Evolutionary conservation across 1,139 yeast species (phyloP).

Genomic region (Suhomyces ambrosiae): DNA sequence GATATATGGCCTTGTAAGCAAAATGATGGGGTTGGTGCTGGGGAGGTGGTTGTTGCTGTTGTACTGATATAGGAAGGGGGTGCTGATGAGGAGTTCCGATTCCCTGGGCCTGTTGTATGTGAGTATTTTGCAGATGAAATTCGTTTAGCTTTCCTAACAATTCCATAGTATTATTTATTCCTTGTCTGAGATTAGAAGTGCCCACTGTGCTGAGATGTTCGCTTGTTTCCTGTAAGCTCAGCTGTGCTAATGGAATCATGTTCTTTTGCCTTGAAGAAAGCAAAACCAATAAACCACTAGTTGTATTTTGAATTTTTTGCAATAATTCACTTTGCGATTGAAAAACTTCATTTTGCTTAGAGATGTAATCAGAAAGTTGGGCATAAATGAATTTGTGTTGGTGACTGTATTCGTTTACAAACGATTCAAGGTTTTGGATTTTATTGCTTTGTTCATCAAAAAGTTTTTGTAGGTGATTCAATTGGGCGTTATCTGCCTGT

Average conservation of each 20-base stretch:
- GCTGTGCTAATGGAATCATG: constrained; percentile 22
- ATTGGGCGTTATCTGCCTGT: too few relatives aligned
- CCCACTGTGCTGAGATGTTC: constrained; percentile 14
- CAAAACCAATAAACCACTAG: constrained; percentile 25
- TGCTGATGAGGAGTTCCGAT: constrained; percentile 3
- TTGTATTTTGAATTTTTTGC: constrained; percentile 23
- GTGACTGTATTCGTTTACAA: constrained; percentile 18
- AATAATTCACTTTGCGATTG: constrained; percentile 24
- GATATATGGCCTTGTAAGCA: constrained; percentile 3
- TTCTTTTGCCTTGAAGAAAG: constrained; percentile 21
- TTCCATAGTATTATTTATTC: constrained; percentile 21
- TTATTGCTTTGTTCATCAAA: constrained; percentile 10
- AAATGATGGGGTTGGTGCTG: background rate
- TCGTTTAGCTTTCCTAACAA: constrained; percentile 20
- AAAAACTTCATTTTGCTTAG: constrained; percentile 23
- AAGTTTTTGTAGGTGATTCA: constrained; percentile 7
- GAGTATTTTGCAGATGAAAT: constrained; percentile 3
- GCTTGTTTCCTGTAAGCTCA: constrained; percentile 22
- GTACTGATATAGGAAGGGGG: constrained; percentile 1
- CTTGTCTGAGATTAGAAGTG: constrained; percentile 18
- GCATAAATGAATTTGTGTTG: constrained; percentile 21
- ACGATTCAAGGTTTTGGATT: constrained; percentile 21
- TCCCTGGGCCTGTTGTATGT: background rate
- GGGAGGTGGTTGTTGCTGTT: background rate
- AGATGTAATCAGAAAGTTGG: constrained; percentile 21